phyloP scores from a whole-genome alignment of 1,284 basidiomycete genomes.

The Rhizoctonia solani region DNA sequence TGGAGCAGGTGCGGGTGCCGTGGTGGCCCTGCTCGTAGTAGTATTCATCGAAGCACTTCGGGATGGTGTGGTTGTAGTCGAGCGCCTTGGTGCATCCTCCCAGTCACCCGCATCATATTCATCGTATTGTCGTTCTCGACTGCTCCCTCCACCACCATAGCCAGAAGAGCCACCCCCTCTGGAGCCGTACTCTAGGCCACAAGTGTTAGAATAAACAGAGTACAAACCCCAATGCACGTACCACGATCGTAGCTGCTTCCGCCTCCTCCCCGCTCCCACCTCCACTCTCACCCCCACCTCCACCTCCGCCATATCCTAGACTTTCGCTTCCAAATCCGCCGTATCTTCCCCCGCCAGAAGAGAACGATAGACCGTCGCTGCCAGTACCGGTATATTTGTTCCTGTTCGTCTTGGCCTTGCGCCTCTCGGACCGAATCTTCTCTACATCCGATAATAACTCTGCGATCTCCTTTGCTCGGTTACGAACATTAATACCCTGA shows the following conservation, averaged over 20 bases:
- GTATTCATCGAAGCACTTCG: slow-evolving; percentile 23
- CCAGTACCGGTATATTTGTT: slow-evolving; percentile 89
- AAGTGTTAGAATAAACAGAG: neutral
- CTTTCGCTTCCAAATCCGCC: slow-evolving; percentile 83
- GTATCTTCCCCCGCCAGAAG: slow-evolving; percentile 61
- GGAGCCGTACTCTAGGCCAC: slow-evolving; percentile 33
- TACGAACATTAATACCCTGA: slow-evolving; percentile 97
- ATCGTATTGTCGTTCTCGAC: slow-evolving; percentile 64
- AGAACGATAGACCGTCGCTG: slow-evolving; percentile 72
- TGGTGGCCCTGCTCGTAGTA: slow-evolving; percentile 4
- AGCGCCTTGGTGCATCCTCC: slow-evolving; percentile 55
- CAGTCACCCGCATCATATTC: slow-evolving; percentile 98
- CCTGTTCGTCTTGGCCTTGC: slow-evolving; percentile 92
- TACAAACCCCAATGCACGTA: slow-evolving; percentile 2
- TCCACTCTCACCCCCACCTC: slow-evolving; percentile 50
- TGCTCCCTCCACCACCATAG: slow-evolving; percentile 55
- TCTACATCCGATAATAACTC: slow-evolving; percentile 91
- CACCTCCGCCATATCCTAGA: slow-evolving; percentile 52
- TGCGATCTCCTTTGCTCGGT: slow-evolving; percentile 89
- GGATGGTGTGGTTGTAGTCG: slow-evolving; percentile 25
- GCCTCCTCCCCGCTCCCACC: too few species aligned
- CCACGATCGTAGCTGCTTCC: slow-evolving; percentile 38
- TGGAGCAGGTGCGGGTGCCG: slow-evolving; percentile 52
- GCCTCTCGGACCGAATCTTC: slow-evolving; percentile 83
- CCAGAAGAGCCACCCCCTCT: slow-evolving; percentile 36